A percentile compares a stretch with the other conserved stretches of the same genome.
phyloP scores from a whole-genome alignment of 2,329 filamentous ascomycete species.

The Fusarium pseudonygamai region DNA sequence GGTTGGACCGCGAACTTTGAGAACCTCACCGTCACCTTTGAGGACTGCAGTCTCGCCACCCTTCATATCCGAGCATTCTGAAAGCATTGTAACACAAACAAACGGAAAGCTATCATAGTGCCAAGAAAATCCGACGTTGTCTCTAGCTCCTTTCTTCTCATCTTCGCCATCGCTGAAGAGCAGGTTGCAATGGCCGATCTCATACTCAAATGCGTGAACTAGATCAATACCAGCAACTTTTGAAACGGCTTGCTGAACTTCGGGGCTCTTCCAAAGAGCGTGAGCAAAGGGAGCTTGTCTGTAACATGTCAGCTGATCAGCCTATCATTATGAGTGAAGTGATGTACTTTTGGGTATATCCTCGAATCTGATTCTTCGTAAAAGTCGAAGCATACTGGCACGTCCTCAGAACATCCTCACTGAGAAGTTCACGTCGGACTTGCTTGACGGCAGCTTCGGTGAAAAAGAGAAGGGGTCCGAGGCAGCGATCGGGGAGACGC shows the following conservation, averaged over 20 bases:
- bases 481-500: constrained; percentile 70
- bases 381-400: constrained; percentile 60
- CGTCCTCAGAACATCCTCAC: constrained; percentile 63
- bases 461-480: constrained; percentile 73
- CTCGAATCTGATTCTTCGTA: constrained; percentile 65
- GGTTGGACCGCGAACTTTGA: constrained; percentile 68
- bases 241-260: constrained; percentile 58
- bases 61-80: constrained; percentile 69
- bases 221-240: constrained; percentile 65
- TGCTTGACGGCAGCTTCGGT: constrained; percentile 67
- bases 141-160: constrained; percentile 56
- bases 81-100: constrained; percentile 75
- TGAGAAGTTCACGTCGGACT: constrained; percentile 71
- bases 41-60: constrained; percentile 72
- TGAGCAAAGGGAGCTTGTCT: constrained; percentile 70
- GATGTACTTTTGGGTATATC: constrained; percentile 57
- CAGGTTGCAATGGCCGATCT: constrained; percentile 66
- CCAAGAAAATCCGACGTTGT: constrained; percentile 62
- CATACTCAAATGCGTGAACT: constrained; percentile 62
- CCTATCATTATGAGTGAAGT: background rate
- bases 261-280: constrained; percentile 55
- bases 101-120: constrained; percentile 73
- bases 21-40: constrained; percentile 60
- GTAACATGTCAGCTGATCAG: background rate
- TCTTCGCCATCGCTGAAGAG: constrained; percentile 55